Evolutionary conservation across 192 early-diverging fungal genomes (phyloP).

Genomic region (Cetraspora pellucida): DNA sequence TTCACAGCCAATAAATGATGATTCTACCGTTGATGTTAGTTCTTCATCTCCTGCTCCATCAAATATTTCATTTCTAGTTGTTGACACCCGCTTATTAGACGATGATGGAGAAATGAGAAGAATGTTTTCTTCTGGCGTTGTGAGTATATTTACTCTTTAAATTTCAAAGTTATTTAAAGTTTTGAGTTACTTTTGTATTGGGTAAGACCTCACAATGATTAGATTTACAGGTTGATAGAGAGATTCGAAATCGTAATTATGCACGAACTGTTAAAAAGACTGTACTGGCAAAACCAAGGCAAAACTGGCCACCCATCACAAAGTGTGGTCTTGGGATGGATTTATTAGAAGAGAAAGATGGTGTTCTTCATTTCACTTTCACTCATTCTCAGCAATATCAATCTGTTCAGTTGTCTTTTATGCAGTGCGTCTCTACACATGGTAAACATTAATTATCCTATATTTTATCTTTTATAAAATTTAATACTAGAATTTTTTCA

Average conservation of each 20-base stretch:
- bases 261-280: slow-evolving; percentile 56
- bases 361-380: slow-evolving; percentile 57
- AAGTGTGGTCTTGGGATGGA: slow-evolving; percentile 57
- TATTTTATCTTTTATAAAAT: not conserved
- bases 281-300: slow-evolving; percentile 67
- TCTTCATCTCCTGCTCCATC: slow-evolving; percentile 1
- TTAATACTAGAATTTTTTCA: not conserved
- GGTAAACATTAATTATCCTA: slow-evolving; percentile 25
- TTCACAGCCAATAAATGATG: not conserved
- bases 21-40: slow-evolving; percentile 11
- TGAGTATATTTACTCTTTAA: slow-evolving; percentile 42
- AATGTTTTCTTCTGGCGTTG: slow-evolving; percentile 87
- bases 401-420: slow-evolving; percentile 72
- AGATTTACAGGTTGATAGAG: slow-evolving; percentile 39
- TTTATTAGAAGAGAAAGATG: slow-evolving; percentile 42
- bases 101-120: slow-evolving; percentile 87
- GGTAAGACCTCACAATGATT: not conserved
- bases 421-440: slow-evolving; percentile 69
- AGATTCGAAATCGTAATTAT: slow-evolving; percentile 54
- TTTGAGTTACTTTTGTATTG: not conserved
- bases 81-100: slow-evolving; percentile 73
- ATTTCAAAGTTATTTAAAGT: not conserved
- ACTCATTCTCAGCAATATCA: slow-evolving; percentile 75
- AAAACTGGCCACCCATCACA: slow-evolving; percentile 67
- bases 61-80: slow-evolving; percentile 46